phyloP scores from a whole-genome alignment of 2,329 filamentous ascomycete genomes.

The Akanthomyces muscarius region DNA sequence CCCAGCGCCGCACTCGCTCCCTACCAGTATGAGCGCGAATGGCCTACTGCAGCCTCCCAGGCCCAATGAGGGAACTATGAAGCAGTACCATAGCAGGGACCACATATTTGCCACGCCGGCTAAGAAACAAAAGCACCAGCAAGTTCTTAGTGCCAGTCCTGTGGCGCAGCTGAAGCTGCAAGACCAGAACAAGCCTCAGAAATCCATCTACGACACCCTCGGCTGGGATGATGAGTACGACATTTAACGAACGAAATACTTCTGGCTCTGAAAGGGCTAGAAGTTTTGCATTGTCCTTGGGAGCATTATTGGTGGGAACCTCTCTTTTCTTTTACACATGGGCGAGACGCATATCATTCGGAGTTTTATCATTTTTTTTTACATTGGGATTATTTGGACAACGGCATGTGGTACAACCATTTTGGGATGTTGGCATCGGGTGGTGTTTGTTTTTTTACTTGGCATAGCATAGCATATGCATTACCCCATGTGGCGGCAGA shows the following conservation, averaged over 20 bases:
- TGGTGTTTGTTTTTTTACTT: background rate
- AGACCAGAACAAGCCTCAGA: constrained; percentile 22
- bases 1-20: constrained; percentile 9
- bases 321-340: background rate
- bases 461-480: background rate
- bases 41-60: constrained; percentile 8
- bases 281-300: background rate
- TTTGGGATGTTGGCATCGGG: background rate
- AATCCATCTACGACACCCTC: constrained; percentile 50
- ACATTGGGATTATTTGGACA: background rate
- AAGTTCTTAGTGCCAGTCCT: constrained; percentile 19
- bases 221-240: constrained; percentile 58
- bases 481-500: background rate
- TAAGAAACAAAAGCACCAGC: constrained; percentile 28
- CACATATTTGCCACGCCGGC: constrained; percentile 37
- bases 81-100: background rate
- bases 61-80: constrained; percentile 18
- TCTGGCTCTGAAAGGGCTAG: background rate
- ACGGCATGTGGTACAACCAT: background rate
- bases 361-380: background rate
- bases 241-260: constrained; percentile 35
- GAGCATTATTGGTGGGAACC: background rate
- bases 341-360: background rate
- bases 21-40: constrained; percentile 15
- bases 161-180: constrained; percentile 18